A percentile compares a stretch with the other conserved stretches of the same genome.
Evolutionary conservation across 2,329 filamentous ascomycete species (phyloP).

Genomic region (Hypoxylon sp.): DNA sequence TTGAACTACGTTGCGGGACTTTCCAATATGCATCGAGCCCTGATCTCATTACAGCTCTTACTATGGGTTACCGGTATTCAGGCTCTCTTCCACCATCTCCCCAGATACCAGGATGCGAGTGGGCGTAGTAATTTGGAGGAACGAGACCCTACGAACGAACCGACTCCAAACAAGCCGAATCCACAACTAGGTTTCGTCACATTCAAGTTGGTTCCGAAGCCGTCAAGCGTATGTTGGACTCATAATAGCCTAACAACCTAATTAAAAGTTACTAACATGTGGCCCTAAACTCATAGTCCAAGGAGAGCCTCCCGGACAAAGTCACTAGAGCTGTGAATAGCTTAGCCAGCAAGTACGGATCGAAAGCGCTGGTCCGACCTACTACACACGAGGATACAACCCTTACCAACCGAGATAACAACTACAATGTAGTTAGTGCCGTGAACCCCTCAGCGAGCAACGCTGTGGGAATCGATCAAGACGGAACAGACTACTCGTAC

Average conservation of each 20-base stretch:
- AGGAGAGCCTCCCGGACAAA: slow-evolving; percentile 54
- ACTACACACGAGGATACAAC: slow-evolving; percentile 33
- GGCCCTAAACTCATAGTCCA: slow-evolving; percentile 49
- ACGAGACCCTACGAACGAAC: slow-evolving; percentile 14
- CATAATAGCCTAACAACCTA: slow-evolving; percentile 1
- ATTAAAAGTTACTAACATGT: slow-evolving; percentile 36
- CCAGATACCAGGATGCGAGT: slow-evolving; percentile 3
- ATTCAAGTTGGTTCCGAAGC: slow-evolving; percentile 60
- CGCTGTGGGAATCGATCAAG: slow-evolving; percentile 71
- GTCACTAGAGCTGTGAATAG: slow-evolving; percentile 58
- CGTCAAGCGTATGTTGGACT: slow-evolving; percentile 54
- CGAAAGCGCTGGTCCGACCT: slow-evolving; percentile 42
- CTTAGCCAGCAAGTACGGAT: slow-evolving; percentile 60
- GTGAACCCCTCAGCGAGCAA: slow-evolving; percentile 61
- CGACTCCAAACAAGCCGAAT: slow-evolving; percentile 17
- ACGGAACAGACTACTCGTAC: slow-evolving; percentile 77
- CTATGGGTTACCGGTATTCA: slow-evolving; percentile 62
- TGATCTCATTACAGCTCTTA: slow-evolving; percentile 62
- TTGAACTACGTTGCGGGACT: slow-evolving; percentile 18
- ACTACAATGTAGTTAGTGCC: slow-evolving; percentile 64
- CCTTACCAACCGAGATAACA: slow-evolving; percentile 60
- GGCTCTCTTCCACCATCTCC: slow-evolving; percentile 63
- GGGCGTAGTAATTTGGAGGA: slow-evolving; percentile 13
- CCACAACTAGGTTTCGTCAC: slow-evolving; percentile 54
- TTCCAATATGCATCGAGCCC: slow-evolving; percentile 51